Conservation (phyloP, 371 early-diverging fungal genomes). For the Mortierella polycephala region DNA sequence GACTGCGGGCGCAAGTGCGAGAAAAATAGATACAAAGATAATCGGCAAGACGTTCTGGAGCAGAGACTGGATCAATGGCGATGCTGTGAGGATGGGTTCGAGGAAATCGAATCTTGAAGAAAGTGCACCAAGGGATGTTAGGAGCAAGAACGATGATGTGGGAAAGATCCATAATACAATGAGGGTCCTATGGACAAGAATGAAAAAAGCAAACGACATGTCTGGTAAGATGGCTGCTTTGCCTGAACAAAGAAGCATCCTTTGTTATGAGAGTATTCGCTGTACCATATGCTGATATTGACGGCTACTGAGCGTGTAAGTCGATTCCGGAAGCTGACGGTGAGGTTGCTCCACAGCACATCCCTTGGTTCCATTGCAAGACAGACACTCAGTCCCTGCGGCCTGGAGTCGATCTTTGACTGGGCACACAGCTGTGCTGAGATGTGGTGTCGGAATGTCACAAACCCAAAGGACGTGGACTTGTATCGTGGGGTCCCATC, state of each 20-base stretch:
- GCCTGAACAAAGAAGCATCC: too few species aligned
- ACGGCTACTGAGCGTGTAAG: constrained; percentile 62
- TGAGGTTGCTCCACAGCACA: constrained; percentile 88
- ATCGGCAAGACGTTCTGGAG: constrained; percentile 77
- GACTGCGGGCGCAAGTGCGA: constrained; percentile 68
- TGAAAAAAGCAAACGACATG: background rate
- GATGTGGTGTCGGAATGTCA: constrained; percentile 67
- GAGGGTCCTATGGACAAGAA: constrained; percentile 55
- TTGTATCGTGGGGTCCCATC: constrained; percentile 58
- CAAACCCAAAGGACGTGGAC: constrained; percentile 71
- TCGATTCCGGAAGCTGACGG: constrained; percentile 62
- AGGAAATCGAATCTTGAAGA: constrained; percentile 70
- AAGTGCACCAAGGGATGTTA: constrained; percentile 77
- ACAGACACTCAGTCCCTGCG: constrained; percentile 77
- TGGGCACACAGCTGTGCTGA: constrained; percentile 70
- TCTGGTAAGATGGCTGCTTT: background rate
- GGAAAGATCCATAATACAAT: constrained; percentile 81
- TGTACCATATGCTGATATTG: constrained; percentile 60
- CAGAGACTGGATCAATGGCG: constrained; percentile 66
- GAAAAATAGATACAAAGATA: constrained; percentile 72
- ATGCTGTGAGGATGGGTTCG: constrained; percentile 62
- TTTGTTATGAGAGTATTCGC: too few species aligned
- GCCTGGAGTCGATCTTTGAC: constrained; percentile 67
- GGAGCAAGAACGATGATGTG: constrained; percentile 76
- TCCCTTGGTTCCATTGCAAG: constrained; percentile 95